Conservation (phyloP, 148 eudicot species). For the Dysphania ambrosioides region DNA sequence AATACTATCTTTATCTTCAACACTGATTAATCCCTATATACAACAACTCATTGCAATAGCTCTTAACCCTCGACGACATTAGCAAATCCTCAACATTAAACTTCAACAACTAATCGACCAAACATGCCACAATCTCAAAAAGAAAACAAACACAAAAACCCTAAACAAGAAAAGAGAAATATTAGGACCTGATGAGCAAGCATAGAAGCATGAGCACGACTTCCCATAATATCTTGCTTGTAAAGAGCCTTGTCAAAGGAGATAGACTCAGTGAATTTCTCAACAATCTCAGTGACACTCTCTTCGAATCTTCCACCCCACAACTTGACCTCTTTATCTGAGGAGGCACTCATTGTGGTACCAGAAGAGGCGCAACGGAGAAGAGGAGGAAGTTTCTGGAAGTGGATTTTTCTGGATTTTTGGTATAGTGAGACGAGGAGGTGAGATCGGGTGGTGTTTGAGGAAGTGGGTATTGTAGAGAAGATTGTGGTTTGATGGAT, state of each 20-base stretch:
- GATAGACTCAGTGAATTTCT: conserved; percentile 91
- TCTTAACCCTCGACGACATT: neutral
- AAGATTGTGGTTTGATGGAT: conserved; percentile 19
- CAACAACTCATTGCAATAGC: neutral
- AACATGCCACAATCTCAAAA: neutral
- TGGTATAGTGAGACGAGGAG: too few species aligned
- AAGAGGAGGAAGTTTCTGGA: too few species aligned
- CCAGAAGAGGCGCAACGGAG: conserved; percentile 18
- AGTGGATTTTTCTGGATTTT: conserved; percentile 14
- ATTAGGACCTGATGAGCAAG: conserved; percentile 71
- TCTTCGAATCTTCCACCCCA: conserved; percentile 99
- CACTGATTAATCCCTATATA: conserved; percentile 69
- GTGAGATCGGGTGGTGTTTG: conserved; percentile 18
- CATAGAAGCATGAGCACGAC: conserved; percentile 96
- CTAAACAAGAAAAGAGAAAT: neutral
- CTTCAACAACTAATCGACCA: too few species aligned
- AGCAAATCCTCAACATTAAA: neutral
- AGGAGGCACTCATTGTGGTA: conserved; percentile 17
- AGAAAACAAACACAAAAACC: neutral
- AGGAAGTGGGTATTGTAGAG: conserved; percentile 13
- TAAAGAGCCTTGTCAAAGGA: conserved; percentile 84
- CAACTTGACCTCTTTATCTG: conserved; percentile 64
- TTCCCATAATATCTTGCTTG: conserved; percentile 93
- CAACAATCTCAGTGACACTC: conserved; percentile 82
- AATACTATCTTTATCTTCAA: conserved; percentile 62